Percentiles rank a stretch among this genome's conserved stretches.
Evolutionary conservation across 225 moss, liverwort and hornwort species (phyloP).

Genomic region (Sphagnum contortum): DNA sequence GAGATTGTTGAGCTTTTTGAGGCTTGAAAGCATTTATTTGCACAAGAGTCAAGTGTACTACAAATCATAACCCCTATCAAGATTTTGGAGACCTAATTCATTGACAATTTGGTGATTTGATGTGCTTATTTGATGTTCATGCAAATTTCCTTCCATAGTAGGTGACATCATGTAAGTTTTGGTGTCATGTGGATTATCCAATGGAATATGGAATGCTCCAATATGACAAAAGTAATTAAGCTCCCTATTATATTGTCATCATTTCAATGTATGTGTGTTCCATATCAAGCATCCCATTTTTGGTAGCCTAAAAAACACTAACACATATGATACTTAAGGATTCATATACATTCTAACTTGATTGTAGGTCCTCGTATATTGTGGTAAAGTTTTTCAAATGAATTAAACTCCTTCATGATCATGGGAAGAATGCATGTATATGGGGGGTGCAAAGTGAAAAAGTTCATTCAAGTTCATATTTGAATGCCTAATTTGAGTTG

Average conservation of each 20-base stretch:
- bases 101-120: conserved; percentile 78
- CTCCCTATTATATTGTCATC: background rate
- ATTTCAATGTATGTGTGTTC: background rate
- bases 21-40: conserved; percentile 53
- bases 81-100: conserved; percentile 70
- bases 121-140: conserved; percentile 72
- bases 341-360: too few species aligned
- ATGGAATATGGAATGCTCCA: background rate
- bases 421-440: too few species aligned
- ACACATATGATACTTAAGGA: background rate
- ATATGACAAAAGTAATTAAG: background rate
- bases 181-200: background rate
- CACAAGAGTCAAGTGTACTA: conserved; percentile 69
- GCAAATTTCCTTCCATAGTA: conserved; percentile 78
- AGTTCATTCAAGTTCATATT: too few species aligned
- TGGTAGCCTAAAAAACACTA: background rate
- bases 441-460: too few species aligned
- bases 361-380: background rate
- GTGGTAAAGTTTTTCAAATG: too few species aligned
- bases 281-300: background rate
- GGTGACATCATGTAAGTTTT: conserved; percentile 69
- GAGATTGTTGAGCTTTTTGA: conserved; percentile 76
- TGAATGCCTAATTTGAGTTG: too few species aligned
- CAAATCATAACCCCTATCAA: conserved; percentile 79
- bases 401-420: too few species aligned